phyloP scores from a whole-genome alignment of 2,329 filamentous ascomycete species.

The Zymoseptoria pseudotritici region DNA sequence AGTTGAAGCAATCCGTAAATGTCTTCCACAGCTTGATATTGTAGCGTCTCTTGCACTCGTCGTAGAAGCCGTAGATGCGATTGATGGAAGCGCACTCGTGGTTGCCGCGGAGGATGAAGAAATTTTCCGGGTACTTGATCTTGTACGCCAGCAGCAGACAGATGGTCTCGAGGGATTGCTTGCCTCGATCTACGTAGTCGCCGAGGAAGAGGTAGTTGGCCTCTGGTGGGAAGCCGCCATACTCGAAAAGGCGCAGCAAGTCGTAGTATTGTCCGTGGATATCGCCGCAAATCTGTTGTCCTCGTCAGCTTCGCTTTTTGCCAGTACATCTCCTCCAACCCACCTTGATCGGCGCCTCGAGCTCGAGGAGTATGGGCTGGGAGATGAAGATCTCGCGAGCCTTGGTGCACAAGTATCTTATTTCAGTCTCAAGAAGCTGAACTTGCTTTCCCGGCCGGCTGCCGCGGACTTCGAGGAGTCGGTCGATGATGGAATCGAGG shows the following conservation, averaged over 20 bases:
- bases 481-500: conserved; percentile 98
- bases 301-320: conserved; percentile 11
- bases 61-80: conserved; percentile 99
- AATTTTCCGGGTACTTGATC: conserved; percentile 99
- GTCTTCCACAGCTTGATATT: conserved; percentile 99
- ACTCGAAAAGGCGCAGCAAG: conserved; percentile 92
- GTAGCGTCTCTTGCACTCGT: conserved; percentile 97
- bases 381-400: conserved; percentile 99
- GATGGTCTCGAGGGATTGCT: conserved; percentile 98
- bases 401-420: conserved; percentile 95
- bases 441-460: conserved; percentile 98
- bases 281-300: conserved; percentile 84
- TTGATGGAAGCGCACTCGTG: conserved; percentile 99
- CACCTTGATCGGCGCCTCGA: conserved; percentile 99
- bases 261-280: conserved; percentile 99
- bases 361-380: conserved; percentile 92
- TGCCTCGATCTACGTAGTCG: conserved; percentile 97
- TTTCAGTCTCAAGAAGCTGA: conserved; percentile 91
- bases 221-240: conserved; percentile 94
- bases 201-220: conserved; percentile 99
- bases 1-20: conserved; percentile 99
- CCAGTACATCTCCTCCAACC: conserved; percentile 19
- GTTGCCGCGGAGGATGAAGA: conserved; percentile 97
- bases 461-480: conserved; percentile 92
- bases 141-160: conserved; percentile 96